Base-by-base conservation (phyloP, 2,329 filamentous ascomycete species). In the Colletotrichum sansevieriae region DNA sequence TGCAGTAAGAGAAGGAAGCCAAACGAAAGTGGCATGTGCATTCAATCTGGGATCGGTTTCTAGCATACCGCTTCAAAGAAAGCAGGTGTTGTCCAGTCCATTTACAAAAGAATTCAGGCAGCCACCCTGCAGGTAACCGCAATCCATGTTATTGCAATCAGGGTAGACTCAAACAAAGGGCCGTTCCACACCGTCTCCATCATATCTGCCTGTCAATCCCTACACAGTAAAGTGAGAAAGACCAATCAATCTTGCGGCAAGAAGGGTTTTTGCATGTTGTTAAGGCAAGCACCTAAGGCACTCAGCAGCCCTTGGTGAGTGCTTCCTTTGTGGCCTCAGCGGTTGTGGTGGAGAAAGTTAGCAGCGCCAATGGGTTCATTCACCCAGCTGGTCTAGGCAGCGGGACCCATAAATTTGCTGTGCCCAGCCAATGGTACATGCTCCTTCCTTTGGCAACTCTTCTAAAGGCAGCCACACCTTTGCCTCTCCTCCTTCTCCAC, bases 341-440 rank as follows among this genome's bases (percentile, higher is more conserved):
- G 18, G 37, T 33, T 12, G 11, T 25, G 39, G 25, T 43, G 43
- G 52, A 41, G 15, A 63, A 33, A 33, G 43, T 64, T 57, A 37
- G 51, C 13, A 22, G 49, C 22, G 20, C n/a, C 25, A 33, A 29
- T 11, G 62, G 39, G 55, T 29, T 44, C 15, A 51, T 29, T 39
- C 33, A 39, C 58, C 35, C 15, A 18, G 10, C 52, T 37, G 37
- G 65, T 64, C 65, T 65, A 65, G 65, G 61, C 61, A 65, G 11
- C 1, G 49, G 6, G 37, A 10, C 54, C 61, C 54, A 18, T 12
- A 59, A 41, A 43, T 33, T 13, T 54, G n/a, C 6, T 46, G 1
- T 9, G 13, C 29, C n/a, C 20, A 46, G 33, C 65, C 65, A 43
- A 67, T 52, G 33, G 41, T 20, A 52, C 18, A 20, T 46, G 41